Conservation (phyloP, 2,329 filamentous ascomycete species). For the Aspergillus carbonarius region DNA sequence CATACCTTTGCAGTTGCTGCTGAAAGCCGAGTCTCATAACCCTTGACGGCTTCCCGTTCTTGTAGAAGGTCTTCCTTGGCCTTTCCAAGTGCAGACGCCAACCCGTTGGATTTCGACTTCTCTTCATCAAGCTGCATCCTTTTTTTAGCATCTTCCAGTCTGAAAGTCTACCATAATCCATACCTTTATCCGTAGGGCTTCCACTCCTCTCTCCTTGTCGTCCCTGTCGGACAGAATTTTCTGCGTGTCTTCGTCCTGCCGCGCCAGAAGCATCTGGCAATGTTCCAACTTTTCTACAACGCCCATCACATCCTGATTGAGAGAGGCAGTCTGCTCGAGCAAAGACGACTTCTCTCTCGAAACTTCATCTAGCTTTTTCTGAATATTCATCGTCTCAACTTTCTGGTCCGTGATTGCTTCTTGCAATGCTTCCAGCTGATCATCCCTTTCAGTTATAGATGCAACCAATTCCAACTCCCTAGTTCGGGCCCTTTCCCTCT, state of each 20-base stretch:
- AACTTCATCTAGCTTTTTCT: slow-evolving; percentile 20
- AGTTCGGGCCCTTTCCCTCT: slow-evolving; percentile 32
- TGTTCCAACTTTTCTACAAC: slow-evolving; percentile 24
- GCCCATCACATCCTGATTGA: slow-evolving; percentile 27
- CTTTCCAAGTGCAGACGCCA: slow-evolving; percentile 23
- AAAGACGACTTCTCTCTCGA: slow-evolving; percentile 25
- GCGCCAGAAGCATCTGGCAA: slow-evolving; percentile 15
- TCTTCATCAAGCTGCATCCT: slow-evolving; percentile 25
- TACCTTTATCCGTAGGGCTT: slow-evolving; percentile 26
- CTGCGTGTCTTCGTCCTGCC: slow-evolving; percentile 29
- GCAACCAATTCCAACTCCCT: slow-evolving; percentile 47
- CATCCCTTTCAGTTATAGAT: slow-evolving; percentile 45
- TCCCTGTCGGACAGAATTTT: slow-evolving; percentile 23
- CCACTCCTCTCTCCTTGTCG: slow-evolving; percentile 16
- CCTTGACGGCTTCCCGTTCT: slow-evolving; percentile 22
- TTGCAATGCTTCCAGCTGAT: slow-evolving; percentile 45
- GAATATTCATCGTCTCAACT: slow-evolving; percentile 22
- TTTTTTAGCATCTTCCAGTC: slow-evolving; percentile 5
- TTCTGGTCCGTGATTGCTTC: slow-evolving; percentile 31
- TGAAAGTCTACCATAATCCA: too few species aligned
- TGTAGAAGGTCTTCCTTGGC: slow-evolving; percentile 19
- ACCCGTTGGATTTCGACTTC: slow-evolving; percentile 19
- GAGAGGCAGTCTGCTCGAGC: slow-evolving; percentile 19
- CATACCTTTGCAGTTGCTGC: slow-evolving; percentile 24
- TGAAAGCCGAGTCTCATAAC: slow-evolving; percentile 23